Evolutionary conservation across 768 basidiomycete species (phyloP), one percentile per base, ranked within the genome.

Genomic region (Lentinula guzmanii): DNA sequence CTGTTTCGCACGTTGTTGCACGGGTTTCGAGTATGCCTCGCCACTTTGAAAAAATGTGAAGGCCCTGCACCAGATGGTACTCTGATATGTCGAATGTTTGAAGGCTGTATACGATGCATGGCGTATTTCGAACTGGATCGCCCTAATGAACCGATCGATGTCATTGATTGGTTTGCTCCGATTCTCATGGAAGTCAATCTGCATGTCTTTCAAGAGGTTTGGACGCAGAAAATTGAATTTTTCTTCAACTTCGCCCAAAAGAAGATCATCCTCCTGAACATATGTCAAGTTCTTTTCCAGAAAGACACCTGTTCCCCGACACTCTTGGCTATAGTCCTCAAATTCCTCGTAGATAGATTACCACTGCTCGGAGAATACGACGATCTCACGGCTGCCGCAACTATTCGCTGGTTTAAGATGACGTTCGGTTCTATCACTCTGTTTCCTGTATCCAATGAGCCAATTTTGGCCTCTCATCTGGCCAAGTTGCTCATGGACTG

Each of bases 401-500:
- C 91, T 9, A 89, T 99, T 63, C 86, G 93, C 55, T 77, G 98
- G 51, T 98, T 93, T 84, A 98, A 97, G 77, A 89, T 97, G 84
- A 89, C 94, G 13, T 99, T 98, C 73, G 80, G 82, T 61, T 92
- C 96, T 4, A 92, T 98, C 57, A 85, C 87, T 11, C 68, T 82
- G 54, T 86, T 84, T 72, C 87, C 94, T 21, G 70, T 71, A 21
- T 74, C 81, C 18, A 98, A 98, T 73, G 97, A 99, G 73, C 83
- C 89, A 6, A 93, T 98, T 58, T 78, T 99, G n/a, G 94, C 94
- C 13, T 86, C 91, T 1, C 93, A 98, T 75, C 82, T 99, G 39
- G 87, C 91, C 15, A 93, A 93, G 71, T 75, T 99, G 50, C 87
- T 99, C 67, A 95, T 97, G 89, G 91, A 95, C 67, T 98, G 92